Evolutionary conservation across 441 rosid species (phyloP).

Genomic region (Gossypium lobatum): DNA sequence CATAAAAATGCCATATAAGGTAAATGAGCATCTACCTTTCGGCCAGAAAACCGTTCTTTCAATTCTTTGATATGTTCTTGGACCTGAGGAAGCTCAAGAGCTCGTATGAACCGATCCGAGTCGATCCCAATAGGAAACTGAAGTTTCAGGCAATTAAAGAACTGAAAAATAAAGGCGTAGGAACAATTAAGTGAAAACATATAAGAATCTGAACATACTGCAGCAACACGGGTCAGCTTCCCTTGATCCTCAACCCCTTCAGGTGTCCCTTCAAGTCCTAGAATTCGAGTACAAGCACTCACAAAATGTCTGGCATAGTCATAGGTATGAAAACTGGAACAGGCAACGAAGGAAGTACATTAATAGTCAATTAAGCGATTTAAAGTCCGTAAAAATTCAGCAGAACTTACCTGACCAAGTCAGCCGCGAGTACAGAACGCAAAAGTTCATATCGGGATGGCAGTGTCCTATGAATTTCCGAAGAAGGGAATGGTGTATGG

Average conservation of each 20-base stretch:
- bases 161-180: conserved; percentile 13
- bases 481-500: conserved; percentile 98
- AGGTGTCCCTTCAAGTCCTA: conserved; percentile 98
- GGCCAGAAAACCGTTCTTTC: conserved; percentile 86
- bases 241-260: conserved; percentile 99
- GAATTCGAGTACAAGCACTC: conserved; percentile 97
- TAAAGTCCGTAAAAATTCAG: background rate
- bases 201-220: conserved; percentile 45
- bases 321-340: conserved; percentile 87
- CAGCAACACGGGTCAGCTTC: conserved; percentile 92
- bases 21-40: conserved; percentile 42
- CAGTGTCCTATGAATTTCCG: conserved; percentile 93
- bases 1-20: background rate
- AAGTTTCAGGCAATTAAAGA: conserved; percentile 17
- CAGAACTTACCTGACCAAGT: conserved; percentile 81
- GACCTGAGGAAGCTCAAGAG: conserved; percentile 57
- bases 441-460: conserved; percentile 92
- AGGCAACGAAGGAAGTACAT: background rate
- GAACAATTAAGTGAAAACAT: conserved; percentile 21
- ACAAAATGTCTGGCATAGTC: conserved; percentile 99
- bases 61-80: conserved; percentile 74
- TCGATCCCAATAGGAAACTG: conserved; percentile 99
- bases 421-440: conserved; percentile 95
- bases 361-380: background rate
- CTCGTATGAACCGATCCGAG: conserved; percentile 76